Percentiles rank a stretch among this genome's conserved stretches.
phyloP scores from a whole-genome alignment of 768 basidiomycete genomes.

The Pulveroboletus frians region DNA sequence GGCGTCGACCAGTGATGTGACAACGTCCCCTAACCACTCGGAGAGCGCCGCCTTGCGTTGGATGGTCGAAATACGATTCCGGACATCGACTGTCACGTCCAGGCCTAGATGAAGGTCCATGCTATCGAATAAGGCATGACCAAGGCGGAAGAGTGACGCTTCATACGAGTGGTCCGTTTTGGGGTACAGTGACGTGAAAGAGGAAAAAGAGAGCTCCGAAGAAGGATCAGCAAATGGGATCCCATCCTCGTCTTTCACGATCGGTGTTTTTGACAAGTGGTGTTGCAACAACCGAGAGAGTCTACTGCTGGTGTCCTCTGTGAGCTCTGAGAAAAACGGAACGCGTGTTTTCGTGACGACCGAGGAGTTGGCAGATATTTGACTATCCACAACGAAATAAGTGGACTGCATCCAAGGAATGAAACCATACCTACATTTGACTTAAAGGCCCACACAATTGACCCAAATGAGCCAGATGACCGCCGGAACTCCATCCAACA shows the following conservation, averaged over 20 bases:
- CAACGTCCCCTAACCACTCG: slow-evolving; percentile 75
- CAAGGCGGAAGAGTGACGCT: slow-evolving; percentile 83
- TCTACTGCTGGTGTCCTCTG: slow-evolving; percentile 35
- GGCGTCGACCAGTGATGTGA: slow-evolving; percentile 64
- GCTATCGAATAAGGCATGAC: slow-evolving; percentile 82
- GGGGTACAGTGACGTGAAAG: slow-evolving; percentile 69
- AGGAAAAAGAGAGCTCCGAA: slow-evolving; percentile 63
- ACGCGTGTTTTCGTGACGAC: slow-evolving; percentile 48
- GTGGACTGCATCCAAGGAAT: neutral
- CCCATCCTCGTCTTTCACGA: slow-evolving; percentile 63
- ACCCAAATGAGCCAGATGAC: slow-evolving; percentile 73
- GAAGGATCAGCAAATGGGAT: slow-evolving; percentile 67
- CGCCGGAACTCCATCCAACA: slow-evolving; percentile 85
- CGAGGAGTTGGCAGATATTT: slow-evolving; percentile 58
- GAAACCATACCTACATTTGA: slow-evolving; percentile 42
- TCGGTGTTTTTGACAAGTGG: slow-evolving; percentile 68
- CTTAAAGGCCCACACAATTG: slow-evolving; percentile 56
- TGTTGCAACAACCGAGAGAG: slow-evolving; percentile 67
- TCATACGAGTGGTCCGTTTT: slow-evolving; percentile 67
- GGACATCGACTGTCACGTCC: slow-evolving; percentile 53
- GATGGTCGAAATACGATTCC: slow-evolving; percentile 54
- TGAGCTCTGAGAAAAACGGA: slow-evolving; percentile 34
- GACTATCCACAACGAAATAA: slow-evolving; percentile 31
- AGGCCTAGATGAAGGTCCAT: slow-evolving; percentile 59
- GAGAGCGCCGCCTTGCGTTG: slow-evolving; percentile 78